Base-by-base conservation (phyloP, 2,329 filamentous ascomycete genomes). In the Fusarium redolens region DNA sequence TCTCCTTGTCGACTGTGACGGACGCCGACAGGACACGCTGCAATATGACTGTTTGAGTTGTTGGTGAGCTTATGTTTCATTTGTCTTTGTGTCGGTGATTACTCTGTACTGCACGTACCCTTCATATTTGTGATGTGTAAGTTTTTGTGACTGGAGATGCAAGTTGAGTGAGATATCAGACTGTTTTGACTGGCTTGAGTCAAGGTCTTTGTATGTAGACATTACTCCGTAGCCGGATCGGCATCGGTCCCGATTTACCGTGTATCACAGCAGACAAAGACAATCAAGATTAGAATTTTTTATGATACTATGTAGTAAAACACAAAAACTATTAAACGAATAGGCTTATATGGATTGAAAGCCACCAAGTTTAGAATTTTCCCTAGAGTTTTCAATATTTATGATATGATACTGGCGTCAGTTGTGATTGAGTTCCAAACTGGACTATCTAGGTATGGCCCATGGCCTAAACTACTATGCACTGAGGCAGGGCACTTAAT, bases 21-120 rank as follows among this genome's bases (percentile, higher is more conserved):
- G 96, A 98, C 68, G 96, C 96, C 47, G 95, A 98, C 68, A 97
- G 90, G 57, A 99, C 96, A 74, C 96, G 90, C 83, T 99, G 96
- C 59, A 98, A 85, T 68, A 99, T 93, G 60, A 95, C 96, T 98
- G 31, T 44, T 58, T 65, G 45, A 61, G 48, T 37, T n/a, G 52
- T 47, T 50, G 47, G 57, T 72, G 38, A 75, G 71, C 50, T 40
- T 22, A 20, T 44, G 56, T 54, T 72, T 65, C 35, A 52, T 48
- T 40, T 47, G 9, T 50, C 31, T 47, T 41, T 38, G 18, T 12
- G 15, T 62, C 25, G 54, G 22, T 43, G 40, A 61, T 38, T 37
- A 37, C 41, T 61, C 31, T 52, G 61, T 33, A 43, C 47, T 59
- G 65, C 41, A 71, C 75, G 33, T 65, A 76, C 75, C 75, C 62